Base-by-base conservation (phyloP, 345 rosid genomes). In the Gossypium rotundifolium region DNA sequence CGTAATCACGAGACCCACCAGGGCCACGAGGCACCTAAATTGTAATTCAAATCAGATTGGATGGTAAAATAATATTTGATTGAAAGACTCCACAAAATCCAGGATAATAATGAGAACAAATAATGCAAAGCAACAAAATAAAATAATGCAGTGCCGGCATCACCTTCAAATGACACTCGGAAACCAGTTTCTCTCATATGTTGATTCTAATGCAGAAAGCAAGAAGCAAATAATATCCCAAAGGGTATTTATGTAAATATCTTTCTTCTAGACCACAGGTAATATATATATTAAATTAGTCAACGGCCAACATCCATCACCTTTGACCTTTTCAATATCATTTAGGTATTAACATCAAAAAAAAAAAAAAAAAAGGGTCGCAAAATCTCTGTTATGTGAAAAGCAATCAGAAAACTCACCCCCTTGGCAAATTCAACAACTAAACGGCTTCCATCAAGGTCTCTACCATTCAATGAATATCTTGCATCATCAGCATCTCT, bases 401-500 rank as follows among this genome's bases (percentile, higher is more conserved):
- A 62, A 63, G 17, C 3, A 25, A 74, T 51, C 20, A 45, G 44
- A 38, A n/a, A 64, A 65, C 85, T 77, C 76, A 89, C 96, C 76
- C 93, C 96, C 79, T 87, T 91, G 0, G 96, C 92, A 75, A 91
- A 84, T 79, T 91, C 96, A 82, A 91, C 96, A 64, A 85, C 80
- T 78, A 91, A 78, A 27, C 91, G 96, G 81, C 93, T 86, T 71
- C 96, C 96, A 78, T 89, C 90, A 52, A 89, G 69, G 7, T 91
- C 96, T 53, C 86, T 78, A 17, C 96, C 96, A 81, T 91, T 87
- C 67, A 91, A 79, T 70, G 85, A 79, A 77, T 85, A 84, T 76
- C 91, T 86, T 29, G 96, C 96, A 76, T 91, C 96, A 60, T 91
- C 96, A 76, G 96, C 96, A 84, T 91, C 96, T 22, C 93, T 84